These are phyloP conservation scores for Phytopythium ostracodes DNA, from an alignment of 352 stramenopile species.

Conservation along the genomic window DNA sequence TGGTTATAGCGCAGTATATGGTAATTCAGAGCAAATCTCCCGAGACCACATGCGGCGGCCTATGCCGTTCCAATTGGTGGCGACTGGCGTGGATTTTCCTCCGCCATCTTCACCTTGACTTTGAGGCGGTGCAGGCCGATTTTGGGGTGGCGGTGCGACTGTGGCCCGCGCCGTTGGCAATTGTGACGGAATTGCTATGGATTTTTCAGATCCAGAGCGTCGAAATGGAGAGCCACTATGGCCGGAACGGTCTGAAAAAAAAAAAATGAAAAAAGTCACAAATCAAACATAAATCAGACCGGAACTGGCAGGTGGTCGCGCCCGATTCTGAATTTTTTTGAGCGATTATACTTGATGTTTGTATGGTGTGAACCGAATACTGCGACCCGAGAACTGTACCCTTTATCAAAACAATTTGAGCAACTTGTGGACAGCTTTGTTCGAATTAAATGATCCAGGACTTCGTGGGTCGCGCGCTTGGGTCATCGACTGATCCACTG, in stretches of 20 bases:
- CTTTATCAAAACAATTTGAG: not conserved
- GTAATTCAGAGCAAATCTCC: not conserved
- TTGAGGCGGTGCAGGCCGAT: not conserved
- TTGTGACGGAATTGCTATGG: not conserved
- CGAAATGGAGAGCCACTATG: not conserved
- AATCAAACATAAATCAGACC: not conserved
- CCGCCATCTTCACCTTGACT: not conserved
- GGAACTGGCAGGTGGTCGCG: not conserved
- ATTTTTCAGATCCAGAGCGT: not conserved
- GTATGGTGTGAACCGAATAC: not conserved
- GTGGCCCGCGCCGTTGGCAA: not conserved
- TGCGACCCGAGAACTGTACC: not conserved
- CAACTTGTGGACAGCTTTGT: not conserved
- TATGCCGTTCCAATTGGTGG: not conserved
- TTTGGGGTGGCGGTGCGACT: slow-evolving; percentile 6
- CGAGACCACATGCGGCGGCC: not conserved
- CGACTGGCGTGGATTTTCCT: slow-evolving; percentile 1
- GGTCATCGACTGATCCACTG: not conserved
- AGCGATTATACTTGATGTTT: not conserved
- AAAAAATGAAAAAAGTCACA: slow-evolving; percentile 4
- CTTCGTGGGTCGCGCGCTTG: not conserved
- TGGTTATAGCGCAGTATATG: too few relatives aligned
- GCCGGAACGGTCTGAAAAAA: too few relatives aligned
- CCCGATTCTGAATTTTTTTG: not conserved
- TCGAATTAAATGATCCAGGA: not conserved